Percentiles rank a stretch among this genome's conserved stretches.
phyloP scores from a whole-genome alignment of 139 green algal species.

The Yamagishiella unicocca region DNA sequence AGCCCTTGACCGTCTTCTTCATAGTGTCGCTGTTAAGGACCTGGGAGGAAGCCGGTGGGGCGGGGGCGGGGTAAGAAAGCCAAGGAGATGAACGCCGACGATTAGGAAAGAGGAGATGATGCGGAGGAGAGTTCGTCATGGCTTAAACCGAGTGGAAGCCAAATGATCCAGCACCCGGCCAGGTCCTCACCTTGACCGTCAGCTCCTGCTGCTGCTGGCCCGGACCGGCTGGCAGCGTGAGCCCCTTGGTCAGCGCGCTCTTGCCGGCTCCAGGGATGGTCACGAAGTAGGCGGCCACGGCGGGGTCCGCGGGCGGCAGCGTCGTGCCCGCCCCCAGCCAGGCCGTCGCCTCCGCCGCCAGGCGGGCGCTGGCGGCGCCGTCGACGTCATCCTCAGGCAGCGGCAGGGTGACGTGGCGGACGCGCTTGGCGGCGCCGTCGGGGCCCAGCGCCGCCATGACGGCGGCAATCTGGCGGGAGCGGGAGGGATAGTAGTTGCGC shows the following conservation, averaged over 20 bases:
- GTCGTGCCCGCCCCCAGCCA: conserved; percentile 55
- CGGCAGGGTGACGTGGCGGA: conserved; percentile 6
- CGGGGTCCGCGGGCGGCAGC: conserved; percentile 52
- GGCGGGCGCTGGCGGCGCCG: conserved; percentile 18
- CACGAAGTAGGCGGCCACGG: conserved; percentile 61
- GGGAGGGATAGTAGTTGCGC: not conserved
- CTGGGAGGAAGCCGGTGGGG: not conserved
- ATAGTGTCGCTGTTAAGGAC: conserved; percentile 55
- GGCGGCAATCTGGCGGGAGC: not conserved
- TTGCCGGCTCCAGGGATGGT: conserved; percentile 61
- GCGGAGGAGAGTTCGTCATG: too few species aligned
- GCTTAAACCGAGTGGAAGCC: too few species aligned
- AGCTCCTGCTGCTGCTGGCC: not conserved
- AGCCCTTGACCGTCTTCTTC: conserved; percentile 32
- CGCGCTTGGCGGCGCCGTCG: conserved; percentile 4
- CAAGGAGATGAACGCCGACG: too few species aligned
- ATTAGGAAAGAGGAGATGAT: too few species aligned
- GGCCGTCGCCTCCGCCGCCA: conserved; percentile 36
- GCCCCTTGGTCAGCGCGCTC: conserved; percentile 6
- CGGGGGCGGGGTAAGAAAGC: not conserved
- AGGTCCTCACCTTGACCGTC: conserved; percentile 25
- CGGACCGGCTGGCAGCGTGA: not conserved
- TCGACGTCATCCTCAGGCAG: conserved; percentile 9
- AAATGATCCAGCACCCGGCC: not conserved
- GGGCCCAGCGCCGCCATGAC: conserved; percentile 13